Evolutionary conservation across 768 basidiomycete genomes (phyloP).

Genomic region (Russula lepida): DNA sequence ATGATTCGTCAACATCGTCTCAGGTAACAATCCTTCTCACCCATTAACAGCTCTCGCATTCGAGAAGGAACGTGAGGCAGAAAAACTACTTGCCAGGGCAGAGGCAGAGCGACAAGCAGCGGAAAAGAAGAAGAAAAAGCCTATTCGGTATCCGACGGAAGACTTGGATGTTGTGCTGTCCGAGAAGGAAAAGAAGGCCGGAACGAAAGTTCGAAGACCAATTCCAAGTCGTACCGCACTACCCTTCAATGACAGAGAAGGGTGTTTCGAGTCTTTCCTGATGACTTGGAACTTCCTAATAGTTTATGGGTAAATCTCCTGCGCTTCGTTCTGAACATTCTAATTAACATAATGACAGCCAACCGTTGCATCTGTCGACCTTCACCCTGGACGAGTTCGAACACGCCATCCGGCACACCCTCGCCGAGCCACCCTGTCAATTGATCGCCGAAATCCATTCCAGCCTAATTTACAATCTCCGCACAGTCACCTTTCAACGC

Average conservation of each 20-base stretch:
- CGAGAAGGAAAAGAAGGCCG: slow-evolving; percentile 78
- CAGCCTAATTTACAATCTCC: slow-evolving; percentile 78
- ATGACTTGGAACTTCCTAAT: slow-evolving; percentile 93
- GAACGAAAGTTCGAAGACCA: slow-evolving; percentile 60
- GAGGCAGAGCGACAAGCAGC: slow-evolving; percentile 64
- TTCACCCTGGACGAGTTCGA: slow-evolving; percentile 94
- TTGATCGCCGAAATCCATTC: slow-evolving; percentile 87
- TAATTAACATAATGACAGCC: slow-evolving; percentile 29
- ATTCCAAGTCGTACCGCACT: slow-evolving; percentile 50
- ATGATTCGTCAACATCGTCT: slow-evolving; percentile 1
- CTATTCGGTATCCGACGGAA: slow-evolving; percentile 87
- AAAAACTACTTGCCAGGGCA: slow-evolving; percentile 54
- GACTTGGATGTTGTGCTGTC: slow-evolving; percentile 76
- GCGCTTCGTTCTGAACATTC: neutral
- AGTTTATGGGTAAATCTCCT: slow-evolving; percentile 67
- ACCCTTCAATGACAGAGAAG: slow-evolving; percentile 58
- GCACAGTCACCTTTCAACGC: slow-evolving; percentile 70
- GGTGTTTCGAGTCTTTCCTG: slow-evolving; percentile 74
- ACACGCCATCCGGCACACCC: slow-evolving; percentile 70
- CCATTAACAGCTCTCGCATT: slow-evolving; percentile 37
- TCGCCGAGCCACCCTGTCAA: slow-evolving; percentile 57
- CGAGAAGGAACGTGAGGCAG: slow-evolving; percentile 61
- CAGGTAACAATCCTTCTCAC: slow-evolving; percentile 22
- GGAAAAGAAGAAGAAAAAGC: slow-evolving; percentile 83
- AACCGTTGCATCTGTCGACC: slow-evolving; percentile 77